Base-by-base conservation (phyloP, 2,329 filamentous ascomycete genomes). In the Paecilomyces fulvus region DNA sequence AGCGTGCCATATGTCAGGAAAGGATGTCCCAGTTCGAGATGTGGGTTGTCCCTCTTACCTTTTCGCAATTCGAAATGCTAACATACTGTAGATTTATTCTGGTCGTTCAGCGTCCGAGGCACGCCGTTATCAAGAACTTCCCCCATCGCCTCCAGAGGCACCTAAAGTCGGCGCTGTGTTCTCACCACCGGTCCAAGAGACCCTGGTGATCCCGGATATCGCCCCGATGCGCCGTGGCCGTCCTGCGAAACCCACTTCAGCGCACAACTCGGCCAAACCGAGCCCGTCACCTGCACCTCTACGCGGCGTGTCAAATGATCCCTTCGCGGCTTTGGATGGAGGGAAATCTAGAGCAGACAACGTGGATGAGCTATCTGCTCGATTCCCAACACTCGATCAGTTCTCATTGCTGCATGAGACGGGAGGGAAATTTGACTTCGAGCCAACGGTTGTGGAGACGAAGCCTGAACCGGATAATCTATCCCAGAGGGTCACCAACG, bases 151-250 rank as follows among this genome's bases (percentile, higher is more conserved):
- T 7, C 73, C 78, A 6, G 78, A 81, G 56, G 67, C 83, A 30
- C 83, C 86, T 4, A 79, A 84, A 30, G 84, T 95, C 30, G 91
- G 92, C 8, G 87, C 92, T 10, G 86, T 91, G 14, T 92, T 92
- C 65, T 84, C 90, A 5, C 85, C 88, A n/a, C 85, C 87, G 2
- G 76, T 84, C 25, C 83, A 88, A 56, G 82, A 88, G 62, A 83
- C 88, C 55, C 83, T 87, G 63, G 77, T 81, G 8, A 85, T 97
- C 55, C 94, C 94, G 8, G 90, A 96, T 23, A 90, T 99, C 59
- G 86, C 89, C 37, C 94, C 92, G 0, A 97, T 97, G 94, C 84
- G 94, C 59, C 83, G 94, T 74, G 94, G 94, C 3, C 81, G 90
- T 59, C 88, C 91, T 4, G 79, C 80, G 3, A 80, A 79, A 64